These are phyloP conservation scores for Fusarium sp. DNA, from an alignment of 2,329 filamentous ascomycete genomes.

Conservation along the genomic window DNA sequence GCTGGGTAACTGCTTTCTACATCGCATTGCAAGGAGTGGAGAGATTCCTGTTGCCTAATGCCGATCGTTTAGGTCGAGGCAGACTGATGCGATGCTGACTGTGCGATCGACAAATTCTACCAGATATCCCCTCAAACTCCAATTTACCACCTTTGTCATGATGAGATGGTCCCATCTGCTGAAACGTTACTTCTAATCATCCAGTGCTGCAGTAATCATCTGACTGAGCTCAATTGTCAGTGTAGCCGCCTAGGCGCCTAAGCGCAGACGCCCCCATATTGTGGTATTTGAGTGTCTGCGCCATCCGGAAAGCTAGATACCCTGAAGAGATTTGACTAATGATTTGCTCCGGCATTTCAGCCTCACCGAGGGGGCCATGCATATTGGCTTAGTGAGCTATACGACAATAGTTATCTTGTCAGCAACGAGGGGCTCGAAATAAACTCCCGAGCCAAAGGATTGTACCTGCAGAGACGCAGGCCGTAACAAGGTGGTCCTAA, in stretches of 20 bases:
- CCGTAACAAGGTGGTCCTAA: background rate
- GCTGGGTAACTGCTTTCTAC: background rate
- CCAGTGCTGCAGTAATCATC: background rate
- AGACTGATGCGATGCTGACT: constrained; percentile 12
- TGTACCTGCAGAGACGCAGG: background rate
- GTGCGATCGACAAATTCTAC: constrained; percentile 1
- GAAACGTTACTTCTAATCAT: constrained; percentile 18
- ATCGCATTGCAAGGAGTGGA: background rate
- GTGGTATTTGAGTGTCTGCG: constrained; percentile 2
- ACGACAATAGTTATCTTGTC: background rate
- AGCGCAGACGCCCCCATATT: constrained; percentile 16
- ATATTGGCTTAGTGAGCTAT: background rate
- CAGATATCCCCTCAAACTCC: background rate
- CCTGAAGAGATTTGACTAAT: constrained; percentile 5
- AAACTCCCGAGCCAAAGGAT: background rate
- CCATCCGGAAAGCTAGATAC: constrained; percentile 8
- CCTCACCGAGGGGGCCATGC: background rate
- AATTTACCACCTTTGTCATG: background rate
- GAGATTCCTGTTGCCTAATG: background rate
- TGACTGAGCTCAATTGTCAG: background rate
- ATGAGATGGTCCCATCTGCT: background rate
- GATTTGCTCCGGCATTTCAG: background rate
- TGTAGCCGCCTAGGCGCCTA: constrained; percentile 30
- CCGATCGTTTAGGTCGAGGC: background rate
- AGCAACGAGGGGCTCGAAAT: background rate